These are phyloP conservation scores for Capsella bursapastoris DNA, from an alignment of 345 rosid genomes.

Conservation along the genomic window DNA sequence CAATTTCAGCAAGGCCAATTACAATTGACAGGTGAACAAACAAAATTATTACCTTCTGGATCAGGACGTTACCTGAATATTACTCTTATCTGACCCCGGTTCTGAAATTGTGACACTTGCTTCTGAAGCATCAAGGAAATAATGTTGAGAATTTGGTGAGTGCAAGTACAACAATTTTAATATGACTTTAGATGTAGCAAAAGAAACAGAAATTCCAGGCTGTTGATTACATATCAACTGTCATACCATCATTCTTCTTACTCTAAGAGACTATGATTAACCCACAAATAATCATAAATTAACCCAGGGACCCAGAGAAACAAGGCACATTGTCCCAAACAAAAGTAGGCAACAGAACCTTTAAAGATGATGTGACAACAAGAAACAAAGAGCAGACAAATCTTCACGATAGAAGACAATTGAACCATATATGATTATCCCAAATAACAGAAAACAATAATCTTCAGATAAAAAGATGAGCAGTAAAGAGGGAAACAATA, in stretches of 20 bases:
- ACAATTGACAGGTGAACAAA: constrained; percentile 27
- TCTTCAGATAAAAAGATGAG: not conserved
- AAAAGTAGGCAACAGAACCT: constrained; percentile 7
- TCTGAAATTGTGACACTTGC: constrained; percentile 53
- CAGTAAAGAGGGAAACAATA: constrained; percentile 8
- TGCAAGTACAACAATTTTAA: constrained; percentile 13
- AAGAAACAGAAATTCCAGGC: constrained; percentile 11
- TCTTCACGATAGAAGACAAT: not conserved
- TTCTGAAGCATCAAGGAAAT: constrained; percentile 51
- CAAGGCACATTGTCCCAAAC: not conserved
- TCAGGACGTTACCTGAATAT: constrained; percentile 56
- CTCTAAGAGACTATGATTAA: constrained; percentile 12
- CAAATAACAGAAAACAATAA: not conserved
- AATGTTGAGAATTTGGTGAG: constrained; percentile 18
- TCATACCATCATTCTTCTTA: constrained; percentile 4
- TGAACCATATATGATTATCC: not conserved
- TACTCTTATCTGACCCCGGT: constrained; percentile 54
- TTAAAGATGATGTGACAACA: constrained; percentile 20
- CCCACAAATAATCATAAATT: constrained; percentile 10
- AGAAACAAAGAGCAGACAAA: not conserved
- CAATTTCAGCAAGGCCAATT: constrained; percentile 19
- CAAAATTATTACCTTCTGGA: constrained; percentile 11
- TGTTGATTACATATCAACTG: constrained; percentile 20
- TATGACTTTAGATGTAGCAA: not conserved
- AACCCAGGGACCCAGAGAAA: constrained; percentile 16